Conservation (phyloP, 2,329 filamentous ascomycete genomes). For the Arthrocladium fulminans region DNA sequence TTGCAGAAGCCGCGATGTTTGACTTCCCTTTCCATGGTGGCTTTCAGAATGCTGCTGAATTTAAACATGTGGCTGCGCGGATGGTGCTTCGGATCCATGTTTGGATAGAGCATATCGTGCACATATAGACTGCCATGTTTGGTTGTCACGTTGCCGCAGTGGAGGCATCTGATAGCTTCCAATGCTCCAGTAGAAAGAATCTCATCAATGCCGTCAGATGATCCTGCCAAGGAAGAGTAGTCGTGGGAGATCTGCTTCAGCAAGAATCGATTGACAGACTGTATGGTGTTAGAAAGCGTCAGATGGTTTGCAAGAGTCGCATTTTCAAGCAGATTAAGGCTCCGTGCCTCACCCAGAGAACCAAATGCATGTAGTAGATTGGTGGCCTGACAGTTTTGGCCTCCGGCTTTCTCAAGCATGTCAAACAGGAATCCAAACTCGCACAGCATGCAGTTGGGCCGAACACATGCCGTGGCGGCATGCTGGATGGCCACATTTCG, state of each 20-base stretch:
- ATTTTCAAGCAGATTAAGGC: constrained; percentile 76
- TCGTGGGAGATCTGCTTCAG: constrained; percentile 72
- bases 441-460: constrained; percentile 78
- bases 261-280: constrained; percentile 76
- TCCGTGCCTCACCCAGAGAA: constrained; percentile 67
- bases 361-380: constrained; percentile 88
- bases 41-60: constrained; percentile 88
- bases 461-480: constrained; percentile 72
- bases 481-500: constrained; percentile 85
- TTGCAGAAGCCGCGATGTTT: constrained; percentile 90
- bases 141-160: constrained; percentile 78
- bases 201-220: constrained; percentile 60
- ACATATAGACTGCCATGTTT: constrained; percentile 70
- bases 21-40: constrained; percentile 80
- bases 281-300: constrained; percentile 71
- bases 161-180: constrained; percentile 65
- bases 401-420: constrained; percentile 93
- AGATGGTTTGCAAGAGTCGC: constrained; percentile 55
- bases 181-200: constrained; percentile 41
- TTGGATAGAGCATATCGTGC: constrained; percentile 70
- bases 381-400: constrained; percentile 89
- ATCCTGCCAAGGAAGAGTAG: constrained; percentile 58
- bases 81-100: constrained; percentile 43
- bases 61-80: constrained; percentile 42
- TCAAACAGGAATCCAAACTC: constrained; percentile 94